Evolutionary conservation across 805 yeast genomes (phyloP).

Genomic region (Cyberlindnera subsufficiens): DNA sequence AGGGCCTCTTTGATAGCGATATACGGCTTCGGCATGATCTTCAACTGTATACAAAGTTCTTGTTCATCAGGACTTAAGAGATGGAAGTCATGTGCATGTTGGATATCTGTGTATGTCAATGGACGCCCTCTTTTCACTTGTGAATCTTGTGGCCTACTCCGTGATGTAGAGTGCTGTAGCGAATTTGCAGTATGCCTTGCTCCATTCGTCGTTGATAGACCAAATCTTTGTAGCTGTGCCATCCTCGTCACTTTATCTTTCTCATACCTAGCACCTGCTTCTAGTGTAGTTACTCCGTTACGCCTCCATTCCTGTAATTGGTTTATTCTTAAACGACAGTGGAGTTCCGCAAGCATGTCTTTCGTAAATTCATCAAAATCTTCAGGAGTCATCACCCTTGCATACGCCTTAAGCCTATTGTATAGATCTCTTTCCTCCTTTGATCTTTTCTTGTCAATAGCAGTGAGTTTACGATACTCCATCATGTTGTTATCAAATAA

Average conservation of each 20-base stretch:
- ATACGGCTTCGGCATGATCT: constrained; percentile 90
- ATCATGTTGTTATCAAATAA: constrained; percentile 70
- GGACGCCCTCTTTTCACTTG: constrained; percentile 31
- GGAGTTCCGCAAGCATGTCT: constrained; percentile 72
- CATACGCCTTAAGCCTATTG: constrained; percentile 72
- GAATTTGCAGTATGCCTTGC: constrained; percentile 30
- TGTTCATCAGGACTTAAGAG: constrained; percentile 85
- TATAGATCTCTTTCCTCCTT: constrained; percentile 86
- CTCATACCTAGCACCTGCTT: constrained; percentile 80
- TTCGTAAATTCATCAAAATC: constrained; percentile 75
- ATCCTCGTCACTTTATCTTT: constrained; percentile 74
- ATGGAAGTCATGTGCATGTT: constrained; percentile 77
- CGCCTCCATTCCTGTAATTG: constrained; percentile 92
- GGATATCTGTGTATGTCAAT: constrained; percentile 56
- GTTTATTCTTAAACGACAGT: constrained; percentile 72
- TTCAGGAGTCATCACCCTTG: constrained; percentile 69
- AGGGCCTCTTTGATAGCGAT: constrained; percentile 85
- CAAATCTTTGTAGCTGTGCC: constrained; percentile 53
- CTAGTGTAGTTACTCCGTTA: constrained; percentile 80
- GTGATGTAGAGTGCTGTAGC: constrained; percentile 19
- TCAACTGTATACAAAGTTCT: constrained; percentile 71
- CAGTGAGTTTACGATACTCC: constrained; percentile 79
- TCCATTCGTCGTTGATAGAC: constrained; percentile 23
- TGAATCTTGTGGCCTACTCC: constrained; percentile 18
- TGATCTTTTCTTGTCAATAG: constrained; percentile 75